Evolutionary conservation across 345 rosid species (phyloP).

Genomic region (Gossypium ekmanianum): DNA sequence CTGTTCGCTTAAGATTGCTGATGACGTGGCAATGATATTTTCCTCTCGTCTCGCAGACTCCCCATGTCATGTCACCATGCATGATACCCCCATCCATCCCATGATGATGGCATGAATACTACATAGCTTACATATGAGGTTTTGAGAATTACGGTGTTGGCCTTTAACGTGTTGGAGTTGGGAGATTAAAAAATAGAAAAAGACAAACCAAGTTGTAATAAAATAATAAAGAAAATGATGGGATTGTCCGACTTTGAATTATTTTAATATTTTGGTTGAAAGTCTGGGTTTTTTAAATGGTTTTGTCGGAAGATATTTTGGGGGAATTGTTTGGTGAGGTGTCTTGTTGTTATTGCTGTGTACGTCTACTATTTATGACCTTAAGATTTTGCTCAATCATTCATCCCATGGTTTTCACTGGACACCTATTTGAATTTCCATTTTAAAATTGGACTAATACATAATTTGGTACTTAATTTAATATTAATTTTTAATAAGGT

Average conservation of each 20-base stretch:
- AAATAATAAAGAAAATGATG: background rate
- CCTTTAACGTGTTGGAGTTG: background rate
- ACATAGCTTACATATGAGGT: background rate
- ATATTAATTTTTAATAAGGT: too few relatives aligned
- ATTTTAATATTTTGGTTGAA: background rate
- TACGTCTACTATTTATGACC: background rate
- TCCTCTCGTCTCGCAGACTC: conserved; percentile 39
- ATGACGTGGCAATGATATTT: conserved; percentile 68
- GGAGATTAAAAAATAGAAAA: background rate
- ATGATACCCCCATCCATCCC: background rate
- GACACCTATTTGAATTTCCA: background rate
- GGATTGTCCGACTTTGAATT: background rate
- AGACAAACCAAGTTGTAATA: background rate
- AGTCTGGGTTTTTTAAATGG: background rate
- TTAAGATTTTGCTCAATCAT: too few relatives aligned
- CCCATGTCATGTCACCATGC: conserved; percentile 32
- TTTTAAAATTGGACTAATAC: too few relatives aligned
- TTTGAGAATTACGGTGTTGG: background rate
- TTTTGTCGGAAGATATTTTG: conserved; percentile 30
- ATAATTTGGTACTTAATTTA: too few relatives aligned
- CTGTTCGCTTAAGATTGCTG: conserved; percentile 27
- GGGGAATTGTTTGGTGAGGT: background rate
- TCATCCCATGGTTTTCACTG: too few relatives aligned
- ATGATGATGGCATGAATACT: background rate
- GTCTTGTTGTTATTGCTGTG: background rate